Percentiles rank a stretch among this genome's conserved stretches.
Evolutionary conservation across 768 basidiomycete genomes (phyloP).

Genomic region (Auriscalpium microsporum): DNA sequence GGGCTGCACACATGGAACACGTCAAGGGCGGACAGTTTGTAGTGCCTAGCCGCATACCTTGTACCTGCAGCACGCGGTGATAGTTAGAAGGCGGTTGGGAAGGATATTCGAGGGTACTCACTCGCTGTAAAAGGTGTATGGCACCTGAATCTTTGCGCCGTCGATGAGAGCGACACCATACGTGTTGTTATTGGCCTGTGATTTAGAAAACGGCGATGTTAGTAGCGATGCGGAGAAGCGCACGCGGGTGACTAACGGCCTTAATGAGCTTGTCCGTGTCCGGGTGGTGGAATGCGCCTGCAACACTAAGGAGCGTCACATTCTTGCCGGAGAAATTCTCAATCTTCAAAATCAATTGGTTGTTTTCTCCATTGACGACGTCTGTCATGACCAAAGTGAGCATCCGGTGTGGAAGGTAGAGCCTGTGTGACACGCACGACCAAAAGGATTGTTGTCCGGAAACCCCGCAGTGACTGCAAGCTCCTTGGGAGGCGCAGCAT

Average conservation of each 20-base stretch:
- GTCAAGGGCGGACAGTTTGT: not conserved
- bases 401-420: not conserved
- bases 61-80: not conserved
- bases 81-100: not conserved
- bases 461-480: slow-evolving; percentile 48
- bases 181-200: slow-evolving; percentile 49
- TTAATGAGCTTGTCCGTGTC: slow-evolving; percentile 57
- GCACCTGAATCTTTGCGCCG: slow-evolving; percentile 52
- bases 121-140: slow-evolving; percentile 78
- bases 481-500: slow-evolving; percentile 34
- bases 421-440: slow-evolving; percentile 42
- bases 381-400: slow-evolving; percentile 34
- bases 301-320: slow-evolving; percentile 54
- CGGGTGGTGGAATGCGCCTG: slow-evolving; percentile 61
- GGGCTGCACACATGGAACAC: slow-evolving; percentile 36
- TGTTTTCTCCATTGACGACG: slow-evolving; percentile 77
- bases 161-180: slow-evolving; percentile 47
- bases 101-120: slow-evolving; percentile 30
- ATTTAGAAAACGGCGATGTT: not conserved
- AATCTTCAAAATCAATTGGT: slow-evolving; percentile 51
- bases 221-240: not conserved
- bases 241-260: slow-evolving; percentile 43
- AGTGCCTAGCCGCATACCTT: slow-evolving; percentile 5
- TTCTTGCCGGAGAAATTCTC: slow-evolving; percentile 74
- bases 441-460: slow-evolving; percentile 66